phyloP scores from a whole-genome alignment of 306 rosid genomes.

The Erythrophleum fordii region DNA sequence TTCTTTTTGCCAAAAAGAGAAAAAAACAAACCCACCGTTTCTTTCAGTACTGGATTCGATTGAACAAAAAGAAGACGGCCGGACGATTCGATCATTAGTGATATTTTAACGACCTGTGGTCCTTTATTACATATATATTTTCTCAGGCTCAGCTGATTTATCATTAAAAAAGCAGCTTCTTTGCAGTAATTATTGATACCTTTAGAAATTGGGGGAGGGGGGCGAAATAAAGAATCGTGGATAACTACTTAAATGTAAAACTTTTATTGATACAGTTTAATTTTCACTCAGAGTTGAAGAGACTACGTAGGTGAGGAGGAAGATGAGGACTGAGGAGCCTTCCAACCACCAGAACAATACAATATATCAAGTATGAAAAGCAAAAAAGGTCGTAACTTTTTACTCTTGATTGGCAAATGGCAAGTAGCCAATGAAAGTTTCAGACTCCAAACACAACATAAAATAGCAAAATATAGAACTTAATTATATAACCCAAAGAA shows the following conservation, averaged over 20 bases:
- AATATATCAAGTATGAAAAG: slow-evolving; percentile 1
- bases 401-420: slow-evolving; percentile 19
- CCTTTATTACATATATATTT: not conserved
- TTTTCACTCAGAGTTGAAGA: slow-evolving; percentile 6
- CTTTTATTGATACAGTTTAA: slow-evolving; percentile 21
- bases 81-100: not conserved
- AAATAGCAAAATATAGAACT: slow-evolving; percentile 6
- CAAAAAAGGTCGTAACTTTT: not conserved
- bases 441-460: not conserved
- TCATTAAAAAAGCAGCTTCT: not conserved
- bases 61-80: too few relatives aligned
- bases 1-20: too few relatives aligned
- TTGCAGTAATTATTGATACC: not conserved
- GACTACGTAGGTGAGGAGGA: slow-evolving; percentile 1
- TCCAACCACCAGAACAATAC: slow-evolving; percentile 25
- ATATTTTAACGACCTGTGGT: not conserved
- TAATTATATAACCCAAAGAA: not conserved
- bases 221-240: not conserved
- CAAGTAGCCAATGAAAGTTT: not conserved
- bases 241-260: not conserved
- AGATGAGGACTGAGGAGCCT: slow-evolving; percentile 26
- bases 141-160: not conserved
- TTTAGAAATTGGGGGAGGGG: not conserved
- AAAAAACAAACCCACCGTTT: too few relatives aligned
- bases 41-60: not conserved